Evolutionary conservation across 2,329 filamentous ascomycete genomes (phyloP).

Genomic region (Acarospora socialis): DNA sequence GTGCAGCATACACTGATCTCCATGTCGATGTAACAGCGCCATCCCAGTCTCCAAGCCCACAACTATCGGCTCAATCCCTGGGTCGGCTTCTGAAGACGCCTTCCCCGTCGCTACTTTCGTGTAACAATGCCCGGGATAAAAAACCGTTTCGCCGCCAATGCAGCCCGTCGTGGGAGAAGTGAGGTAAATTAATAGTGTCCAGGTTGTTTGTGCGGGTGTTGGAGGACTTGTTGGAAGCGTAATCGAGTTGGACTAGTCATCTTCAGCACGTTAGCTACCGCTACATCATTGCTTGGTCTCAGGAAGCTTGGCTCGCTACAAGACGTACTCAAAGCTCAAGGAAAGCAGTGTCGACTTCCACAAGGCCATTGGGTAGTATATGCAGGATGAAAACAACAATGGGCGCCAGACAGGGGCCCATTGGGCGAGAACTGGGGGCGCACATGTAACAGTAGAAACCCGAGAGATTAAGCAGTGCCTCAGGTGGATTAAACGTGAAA

Average conservation of each 20-base stretch:
- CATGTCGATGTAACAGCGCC: conserved; percentile 76
- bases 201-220: conserved; percentile 59
- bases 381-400: too few species aligned
- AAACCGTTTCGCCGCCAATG: conserved; percentile 76
- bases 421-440: too few species aligned
- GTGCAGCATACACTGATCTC: conserved; percentile 76
- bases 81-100: too few species aligned
- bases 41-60: conserved; percentile 71
- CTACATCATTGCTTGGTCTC: too few species aligned
- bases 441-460: too few species aligned
- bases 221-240: conserved; percentile 36
- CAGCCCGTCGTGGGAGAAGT: conserved; percentile 63
- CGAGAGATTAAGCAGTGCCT: too few species aligned
- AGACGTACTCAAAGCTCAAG: too few species aligned
- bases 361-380: too few species aligned
- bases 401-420: too few species aligned
- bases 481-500: too few species aligned
- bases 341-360: too few species aligned
- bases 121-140: conserved; percentile 54
- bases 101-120: conserved; percentile 29
- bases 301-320: too few species aligned
- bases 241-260: conserved; percentile 74
- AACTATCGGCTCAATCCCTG: conserved; percentile 46
- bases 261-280: conserved; percentile 29
- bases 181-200: conserved; percentile 81